Base-by-base conservation (phyloP, 305 asterid species). In the Rubia tinctorum region DNA sequence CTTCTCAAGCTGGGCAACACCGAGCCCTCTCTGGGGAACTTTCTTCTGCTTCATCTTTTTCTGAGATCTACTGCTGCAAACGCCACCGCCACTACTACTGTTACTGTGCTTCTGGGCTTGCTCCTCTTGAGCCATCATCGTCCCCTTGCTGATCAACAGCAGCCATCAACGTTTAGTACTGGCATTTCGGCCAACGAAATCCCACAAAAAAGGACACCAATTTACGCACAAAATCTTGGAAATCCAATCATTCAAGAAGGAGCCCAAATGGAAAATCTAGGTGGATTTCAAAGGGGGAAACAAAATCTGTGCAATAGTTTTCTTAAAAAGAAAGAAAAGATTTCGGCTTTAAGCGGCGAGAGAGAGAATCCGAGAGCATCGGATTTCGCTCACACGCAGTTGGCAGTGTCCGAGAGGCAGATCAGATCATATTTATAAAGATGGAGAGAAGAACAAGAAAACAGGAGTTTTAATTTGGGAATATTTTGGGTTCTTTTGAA, bases 1-100 rank as follows among this genome's bases (percentile, higher is more conserved):
- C 78, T 82, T 92, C 74, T 94, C 99, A 59, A 94, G 92, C 83
- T 92, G 99, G 43, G 98, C 99, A 66, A 94, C 98, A 72, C 99
- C 98, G 69, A 92, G 79, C 14, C 99, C 99, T 72, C 99, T 89
- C 72, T 89, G 98, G 11, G 99, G 97, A 6, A 86, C 87, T 42
- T 86, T 94, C 76, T 90, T 94, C n/a, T 88, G 96, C 83, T 94
- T 94, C 78, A 76, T 80, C 82, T 83, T 93, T 73, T 87, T 87
- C 12, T 81, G 81, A 80, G 86, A 80, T 62, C 79, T 69, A 67
- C 74, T 37, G 69, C 80, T 68, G 71, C 81, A 66, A 4, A 69
- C 71, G 3, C 78, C 76, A 51, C 72, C 75, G 10, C 78, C 70
- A 7, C 81, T 79, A 69, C 86, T 75, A 76, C 84, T 82, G 51